phyloP scores from a whole-genome alignment of 2,329 filamentous ascomycete species.

The Scedosporium minutisporum region DNA sequence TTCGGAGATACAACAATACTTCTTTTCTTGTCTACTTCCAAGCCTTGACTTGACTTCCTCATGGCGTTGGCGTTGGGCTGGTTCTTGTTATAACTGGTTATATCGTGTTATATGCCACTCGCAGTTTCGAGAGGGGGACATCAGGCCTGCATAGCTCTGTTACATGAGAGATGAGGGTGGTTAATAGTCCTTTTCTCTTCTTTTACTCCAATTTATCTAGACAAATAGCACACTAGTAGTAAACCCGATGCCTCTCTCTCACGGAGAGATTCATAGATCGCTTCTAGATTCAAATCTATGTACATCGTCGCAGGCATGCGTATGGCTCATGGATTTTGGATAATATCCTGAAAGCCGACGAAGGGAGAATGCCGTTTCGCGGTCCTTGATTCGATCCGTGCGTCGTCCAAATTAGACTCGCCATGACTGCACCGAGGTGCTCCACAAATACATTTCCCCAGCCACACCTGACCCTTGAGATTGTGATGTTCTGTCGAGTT shows the following conservation, averaged over 20 bases:
- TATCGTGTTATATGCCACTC: not conserved
- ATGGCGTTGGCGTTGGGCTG: not conserved
- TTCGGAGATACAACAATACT: not conserved
- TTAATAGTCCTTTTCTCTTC: not conserved
- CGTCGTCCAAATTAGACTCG: not conserved
- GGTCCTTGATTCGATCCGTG: not conserved
- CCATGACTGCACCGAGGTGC: not conserved
- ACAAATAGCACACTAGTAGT: not conserved
- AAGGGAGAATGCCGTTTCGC: not conserved
- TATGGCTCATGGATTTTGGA: too few relatives aligned
- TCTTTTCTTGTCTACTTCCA: not conserved
- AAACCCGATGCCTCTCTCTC: not conserved
- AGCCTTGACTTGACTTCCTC: not conserved
- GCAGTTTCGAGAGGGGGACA: not conserved
- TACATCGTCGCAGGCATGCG: too few relatives aligned
- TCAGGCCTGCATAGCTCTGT: not conserved
- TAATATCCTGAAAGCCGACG: not conserved
- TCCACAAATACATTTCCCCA: not conserved
- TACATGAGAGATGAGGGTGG: not conserved
- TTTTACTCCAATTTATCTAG: not conserved
- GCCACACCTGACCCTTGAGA: not conserved
- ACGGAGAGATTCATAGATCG: not conserved
- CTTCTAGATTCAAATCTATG: not conserved
- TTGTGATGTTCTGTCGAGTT: too few relatives aligned
- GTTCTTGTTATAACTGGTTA: constrained; percentile 1